Base-by-base conservation (phyloP, 805 yeast genomes). In the Candida pseudofarinosa region DNA sequence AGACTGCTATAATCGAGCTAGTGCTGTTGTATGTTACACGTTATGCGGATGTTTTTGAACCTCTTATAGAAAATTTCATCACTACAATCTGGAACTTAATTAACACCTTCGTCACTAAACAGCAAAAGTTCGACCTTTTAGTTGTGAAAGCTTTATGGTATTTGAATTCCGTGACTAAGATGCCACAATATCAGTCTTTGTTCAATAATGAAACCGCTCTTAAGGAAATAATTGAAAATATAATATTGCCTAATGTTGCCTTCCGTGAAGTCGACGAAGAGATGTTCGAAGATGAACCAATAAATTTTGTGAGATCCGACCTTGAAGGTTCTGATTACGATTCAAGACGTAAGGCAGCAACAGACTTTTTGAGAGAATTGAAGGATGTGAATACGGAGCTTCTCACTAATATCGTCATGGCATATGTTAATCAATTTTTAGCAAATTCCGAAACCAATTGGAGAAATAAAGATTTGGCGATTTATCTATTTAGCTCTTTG, bases 271-370 rank as follows among this genome's bases (percentile, higher is more conserved):
- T 85, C 1, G 99, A 93, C 59, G 88, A 88, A 55, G 99, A 95
- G 62, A 63, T 83, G 47, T 91, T 93, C 62, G 99, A 93, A 63
- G 99, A 93, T 64, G 99, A 93, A 59, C 99, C 99, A 31, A 84
- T 93, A 42, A 95, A 88, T 55, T 93, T 76, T 59, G 90, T 90
- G 16, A 78, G 98, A 56, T 77, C 96, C 47, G 99, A 93, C 62
- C 71, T 95, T 37, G 99, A 95, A 65, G 98, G 98, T 4, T 83
- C 96, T 0, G 98, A 91, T 59, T 78, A 85, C 12, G 98, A 90
- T 57, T 84, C 97, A 1, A 79, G 99, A 63, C 77, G 97, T 63
- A 80, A 95, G 53, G 81, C 96, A 0, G 82, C 97, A n/a, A 87
- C 95, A 1, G 97, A 88, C 55, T 89, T 93, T 56, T 69, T 93